A percentile compares a stretch with the other conserved stretches of the same genome.
Conservation (phyloP, 495 filamentous ascomycete species). For the Penicillium coffeae region DNA sequence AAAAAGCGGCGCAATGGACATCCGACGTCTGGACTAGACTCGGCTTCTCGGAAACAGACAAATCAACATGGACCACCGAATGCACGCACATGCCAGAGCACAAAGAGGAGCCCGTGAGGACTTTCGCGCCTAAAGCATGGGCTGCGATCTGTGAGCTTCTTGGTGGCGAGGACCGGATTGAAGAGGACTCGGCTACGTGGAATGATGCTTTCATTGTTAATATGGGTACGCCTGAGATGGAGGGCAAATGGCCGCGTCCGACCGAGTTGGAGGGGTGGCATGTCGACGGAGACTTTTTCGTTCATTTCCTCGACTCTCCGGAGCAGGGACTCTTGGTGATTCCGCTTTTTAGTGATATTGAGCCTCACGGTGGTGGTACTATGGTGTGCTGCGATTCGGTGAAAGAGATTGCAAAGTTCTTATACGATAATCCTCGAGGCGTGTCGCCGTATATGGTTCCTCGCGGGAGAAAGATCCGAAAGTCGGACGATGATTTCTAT, state of each 20-base stretch:
- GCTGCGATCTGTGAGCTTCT: conserved; percentile 65
- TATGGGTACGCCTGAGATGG: conserved; percentile 55
- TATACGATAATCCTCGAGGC: conserved; percentile 65
- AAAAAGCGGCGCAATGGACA: conserved; percentile 55
- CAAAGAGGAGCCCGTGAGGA: conserved; percentile 47
- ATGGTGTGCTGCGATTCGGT: conserved; percentile 60
- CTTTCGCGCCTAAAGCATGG: conserved; percentile 67
- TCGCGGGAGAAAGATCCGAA: conserved; percentile 38
- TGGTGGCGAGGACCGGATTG: conserved; percentile 59
- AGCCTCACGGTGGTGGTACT: conserved; percentile 61
- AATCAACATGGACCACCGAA: conserved; percentile 60
- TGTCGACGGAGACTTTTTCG: conserved; percentile 74
- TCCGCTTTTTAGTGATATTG: conserved; percentile 65
- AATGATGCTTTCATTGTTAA: conserved; percentile 71
- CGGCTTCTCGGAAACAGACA: conserved; percentile 63
- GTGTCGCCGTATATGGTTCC: conserved; percentile 64
- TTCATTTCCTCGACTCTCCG: conserved; percentile 69
- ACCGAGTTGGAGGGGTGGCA: conserved; percentile 62
- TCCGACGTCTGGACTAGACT: conserved; percentile 63
- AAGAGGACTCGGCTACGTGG: conserved; percentile 51
- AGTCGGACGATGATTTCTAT: conserved; percentile 51
- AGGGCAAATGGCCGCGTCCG: conserved; percentile 46
- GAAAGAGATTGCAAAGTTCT: conserved; percentile 50
- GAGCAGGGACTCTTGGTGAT: conserved; percentile 71
- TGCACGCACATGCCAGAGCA: conserved; percentile 65